Percentiles rank a stretch among this genome's conserved stretches.
These are phyloP conservation scores for Phytophthora europaea DNA, from an alignment of 352 stramenopile genomes.

Conservation along the genomic window DNA sequence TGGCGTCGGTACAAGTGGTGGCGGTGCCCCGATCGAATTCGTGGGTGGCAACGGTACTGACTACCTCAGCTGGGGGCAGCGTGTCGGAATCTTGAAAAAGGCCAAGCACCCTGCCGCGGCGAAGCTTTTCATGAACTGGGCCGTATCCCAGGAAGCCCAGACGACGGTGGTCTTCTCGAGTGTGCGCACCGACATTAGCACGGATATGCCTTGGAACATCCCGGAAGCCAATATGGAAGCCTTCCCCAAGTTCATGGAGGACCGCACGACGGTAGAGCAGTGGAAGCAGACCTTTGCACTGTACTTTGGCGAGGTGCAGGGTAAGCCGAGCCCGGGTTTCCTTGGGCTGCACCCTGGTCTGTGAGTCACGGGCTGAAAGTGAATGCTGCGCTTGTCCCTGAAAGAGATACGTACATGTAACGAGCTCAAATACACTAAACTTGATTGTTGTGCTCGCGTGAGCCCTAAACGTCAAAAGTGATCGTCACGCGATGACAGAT, in stretches of 20 bases:
- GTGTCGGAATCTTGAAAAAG: conserved; percentile 63
- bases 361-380: conserved; percentile 13
- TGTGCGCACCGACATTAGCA: conserved; percentile 54
- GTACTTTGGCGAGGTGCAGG: conserved; percentile 67
- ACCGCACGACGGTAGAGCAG: conserved; percentile 54
- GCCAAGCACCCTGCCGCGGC: conserved; percentile 55
- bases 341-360: conserved; percentile 56
- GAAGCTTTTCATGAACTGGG: conserved; percentile 73
- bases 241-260: conserved; percentile 61
- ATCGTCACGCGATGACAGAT: not conserved
- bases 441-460: not conserved
- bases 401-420: too few relatives aligned
- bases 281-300: conserved; percentile 56
- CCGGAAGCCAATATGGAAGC: conserved; percentile 40
- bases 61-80: conserved; percentile 58
- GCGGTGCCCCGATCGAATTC: conserved; percentile 17
- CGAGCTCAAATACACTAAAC: not conserved
- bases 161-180: conserved; percentile 35
- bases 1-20: conserved; percentile 20
- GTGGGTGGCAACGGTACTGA: conserved; percentile 38
- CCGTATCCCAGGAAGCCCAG: conserved; percentile 48
- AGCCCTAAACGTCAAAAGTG: not conserved
- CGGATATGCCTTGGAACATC: conserved; percentile 40
- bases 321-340: conserved; percentile 43
- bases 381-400: not conserved